phyloP scores from a whole-genome alignment of 257 asterid genomes.

The Gentiana straminea region DNA sequence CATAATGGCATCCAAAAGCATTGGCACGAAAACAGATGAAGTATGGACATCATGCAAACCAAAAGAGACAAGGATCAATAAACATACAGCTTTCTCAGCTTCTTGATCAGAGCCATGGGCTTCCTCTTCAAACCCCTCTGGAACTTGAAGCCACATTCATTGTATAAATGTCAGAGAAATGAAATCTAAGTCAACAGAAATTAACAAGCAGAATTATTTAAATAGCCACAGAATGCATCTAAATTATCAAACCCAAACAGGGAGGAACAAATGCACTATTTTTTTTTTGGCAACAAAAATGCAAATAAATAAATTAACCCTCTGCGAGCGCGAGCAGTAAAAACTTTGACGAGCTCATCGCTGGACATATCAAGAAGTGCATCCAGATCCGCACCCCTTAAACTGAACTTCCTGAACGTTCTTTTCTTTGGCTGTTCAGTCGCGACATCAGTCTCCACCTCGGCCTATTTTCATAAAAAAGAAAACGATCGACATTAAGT shows the following conservation, averaged over 20 bases:
- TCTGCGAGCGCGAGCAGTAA: slow-evolving; percentile 59
- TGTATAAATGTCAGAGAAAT: too few species aligned
- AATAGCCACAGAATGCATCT: too few species aligned
- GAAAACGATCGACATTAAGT: background rate
- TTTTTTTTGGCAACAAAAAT: too few species aligned
- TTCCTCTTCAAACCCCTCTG: slow-evolving; percentile 74
- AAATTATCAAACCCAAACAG: too few species aligned
- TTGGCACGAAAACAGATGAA: too few species aligned
- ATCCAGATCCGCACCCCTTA: slow-evolving; percentile 82
- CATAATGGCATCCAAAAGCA: too few species aligned
- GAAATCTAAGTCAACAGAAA: too few species aligned
- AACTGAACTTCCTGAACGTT: slow-evolving; percentile 73
- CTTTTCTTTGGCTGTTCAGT: slow-evolving; percentile 67
- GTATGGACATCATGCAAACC: too few species aligned
- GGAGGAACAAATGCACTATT: too few species aligned
- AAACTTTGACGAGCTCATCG: slow-evolving; percentile 69
- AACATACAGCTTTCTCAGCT: slow-evolving; percentile 60
- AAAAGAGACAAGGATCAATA: background rate
- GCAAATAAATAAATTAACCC: slow-evolving; percentile 22
- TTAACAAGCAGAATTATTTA: too few species aligned
- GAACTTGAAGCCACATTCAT: slow-evolving; percentile 31
- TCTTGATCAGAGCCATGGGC: slow-evolving; percentile 74
- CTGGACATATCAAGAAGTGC: slow-evolving; percentile 75
- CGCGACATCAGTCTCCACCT: slow-evolving; percentile 47
- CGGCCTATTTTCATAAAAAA: slow-evolving; percentile 53